Conservation (phyloP, 257 asterid species). For the Fraxinus pennsylvanica region DNA sequence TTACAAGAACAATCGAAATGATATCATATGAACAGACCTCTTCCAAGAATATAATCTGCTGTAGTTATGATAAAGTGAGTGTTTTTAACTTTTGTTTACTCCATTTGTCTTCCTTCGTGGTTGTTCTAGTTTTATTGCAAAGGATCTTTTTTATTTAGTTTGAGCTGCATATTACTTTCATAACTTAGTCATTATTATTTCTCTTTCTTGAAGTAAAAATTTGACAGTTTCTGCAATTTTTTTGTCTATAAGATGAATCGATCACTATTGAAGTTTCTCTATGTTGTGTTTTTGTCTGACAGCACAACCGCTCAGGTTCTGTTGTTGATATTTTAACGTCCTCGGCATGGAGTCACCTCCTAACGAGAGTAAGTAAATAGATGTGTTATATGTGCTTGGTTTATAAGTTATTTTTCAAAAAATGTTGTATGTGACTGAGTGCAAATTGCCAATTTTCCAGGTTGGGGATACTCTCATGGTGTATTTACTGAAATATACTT, state of each 20-base stretch:
- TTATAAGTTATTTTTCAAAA: neutral
- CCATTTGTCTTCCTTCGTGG: neutral
- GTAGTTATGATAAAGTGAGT: slow-evolving; percentile 59
- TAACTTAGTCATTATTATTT: neutral
- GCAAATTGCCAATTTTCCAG: slow-evolving; percentile 41
- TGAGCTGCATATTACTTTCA: slow-evolving; percentile 16
- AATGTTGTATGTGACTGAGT: slow-evolving; percentile 15
- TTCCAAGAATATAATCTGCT: slow-evolving; percentile 59
- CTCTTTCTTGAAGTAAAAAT: neutral
- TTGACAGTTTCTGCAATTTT: neutral
- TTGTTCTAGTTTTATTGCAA: neutral
- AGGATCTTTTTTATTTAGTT: slow-evolving; percentile 5
- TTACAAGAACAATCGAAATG: slow-evolving; percentile 65
- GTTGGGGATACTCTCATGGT: slow-evolving; percentile 78
- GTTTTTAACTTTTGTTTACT: neutral
- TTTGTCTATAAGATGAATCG: neutral
- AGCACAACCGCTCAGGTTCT: slow-evolving; percentile 53
- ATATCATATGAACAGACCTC: slow-evolving; percentile 38
- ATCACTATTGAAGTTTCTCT: slow-evolving; percentile 13
- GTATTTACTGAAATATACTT: slow-evolving; percentile 61
- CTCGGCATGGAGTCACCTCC: slow-evolving; percentile 63
- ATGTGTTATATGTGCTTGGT: neutral
- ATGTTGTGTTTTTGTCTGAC: slow-evolving; percentile 21
- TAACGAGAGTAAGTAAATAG: slow-evolving; percentile 54
- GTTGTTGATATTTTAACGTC: slow-evolving; percentile 56